phyloP scores from a whole-genome alignment of 1,284 basidiomycete species.

The Taiwanofungus camphoratus region DNA sequence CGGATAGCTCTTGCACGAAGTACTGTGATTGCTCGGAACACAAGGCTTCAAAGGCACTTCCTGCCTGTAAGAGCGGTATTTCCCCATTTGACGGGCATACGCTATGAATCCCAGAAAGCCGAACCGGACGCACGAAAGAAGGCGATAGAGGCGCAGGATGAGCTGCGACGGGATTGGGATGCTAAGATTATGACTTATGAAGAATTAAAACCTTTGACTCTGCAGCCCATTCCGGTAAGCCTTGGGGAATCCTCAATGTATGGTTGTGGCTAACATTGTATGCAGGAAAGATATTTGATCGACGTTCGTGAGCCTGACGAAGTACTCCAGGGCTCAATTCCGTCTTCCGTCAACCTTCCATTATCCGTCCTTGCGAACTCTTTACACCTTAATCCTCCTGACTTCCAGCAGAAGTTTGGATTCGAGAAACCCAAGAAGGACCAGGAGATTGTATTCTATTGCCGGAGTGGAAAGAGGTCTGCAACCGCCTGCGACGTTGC shows the following conservation, averaged over 20 bases:
- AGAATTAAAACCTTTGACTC: slow-evolving; percentile 78
- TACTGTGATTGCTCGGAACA: neutral
- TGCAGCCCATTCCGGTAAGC: slow-evolving; percentile 76
- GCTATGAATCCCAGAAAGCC: slow-evolving; percentile 35
- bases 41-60: neutral
- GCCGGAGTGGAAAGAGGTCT: slow-evolving; percentile 85
- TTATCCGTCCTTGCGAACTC: slow-evolving; percentile 75
- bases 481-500: slow-evolving; percentile 83
- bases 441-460: slow-evolving; percentile 92
- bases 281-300: slow-evolving; percentile 75
- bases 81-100: slow-evolving; percentile 15
- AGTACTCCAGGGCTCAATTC: slow-evolving; percentile 91
- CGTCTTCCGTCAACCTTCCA: slow-evolving; percentile 91
- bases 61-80: slow-evolving; percentile 3
- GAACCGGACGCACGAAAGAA: slow-evolving; percentile 28
- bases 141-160: slow-evolving; percentile 37
- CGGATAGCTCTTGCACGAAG: slow-evolving; percentile 1
- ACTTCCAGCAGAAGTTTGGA: slow-evolving; percentile 70
- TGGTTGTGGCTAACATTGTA: neutral
- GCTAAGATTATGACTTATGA: slow-evolving; percentile 71
- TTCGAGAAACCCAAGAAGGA: slow-evolving; percentile 76
- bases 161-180: slow-evolving; percentile 64
- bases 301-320: slow-evolving; percentile 96
- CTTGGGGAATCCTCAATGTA: neutral
- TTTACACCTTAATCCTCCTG: slow-evolving; percentile 53